Conservation (phyloP, 352 stramenopile genomes). For the Pythium diclinum region DNA sequence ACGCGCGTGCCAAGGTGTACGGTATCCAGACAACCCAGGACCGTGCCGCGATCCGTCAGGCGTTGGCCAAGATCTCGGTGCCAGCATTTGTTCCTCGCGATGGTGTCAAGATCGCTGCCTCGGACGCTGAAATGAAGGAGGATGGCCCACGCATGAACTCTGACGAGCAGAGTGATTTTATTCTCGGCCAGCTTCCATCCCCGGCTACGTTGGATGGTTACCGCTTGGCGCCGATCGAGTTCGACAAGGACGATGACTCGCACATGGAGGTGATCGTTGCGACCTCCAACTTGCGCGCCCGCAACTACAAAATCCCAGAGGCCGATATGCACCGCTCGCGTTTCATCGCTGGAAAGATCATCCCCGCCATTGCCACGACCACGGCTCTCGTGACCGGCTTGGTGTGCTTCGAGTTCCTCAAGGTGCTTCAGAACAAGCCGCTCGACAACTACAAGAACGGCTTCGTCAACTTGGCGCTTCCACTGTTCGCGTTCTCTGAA, state of each 20-base stretch:
- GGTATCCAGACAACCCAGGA: constrained; percentile 79
- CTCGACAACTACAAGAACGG: constrained; percentile 98
- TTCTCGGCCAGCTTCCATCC: constrained; percentile 85
- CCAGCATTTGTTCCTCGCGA: constrained; percentile 92
- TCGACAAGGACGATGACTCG: constrained; percentile 98
- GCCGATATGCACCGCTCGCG: constrained; percentile 97
- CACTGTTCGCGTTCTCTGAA: constrained; percentile 98
- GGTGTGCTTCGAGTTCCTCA: constrained; percentile 98
- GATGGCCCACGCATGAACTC: constrained; percentile 55
- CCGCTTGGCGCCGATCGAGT: constrained; percentile 94
- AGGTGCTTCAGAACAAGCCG: constrained; percentile 88
- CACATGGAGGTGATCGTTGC: constrained; percentile 98
- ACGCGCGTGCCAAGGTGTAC: constrained; percentile 94
- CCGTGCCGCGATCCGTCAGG: constrained; percentile 60
- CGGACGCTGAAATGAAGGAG: constrained; percentile 96
- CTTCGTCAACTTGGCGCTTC: constrained; percentile 98
- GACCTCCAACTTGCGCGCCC: constrained; percentile 95
- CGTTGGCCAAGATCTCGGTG: constrained; percentile 88
- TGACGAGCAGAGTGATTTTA: constrained; percentile 66
- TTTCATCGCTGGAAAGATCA: constrained; percentile 99
- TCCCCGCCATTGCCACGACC: constrained; percentile 99
- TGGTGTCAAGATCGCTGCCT: constrained; percentile 97
- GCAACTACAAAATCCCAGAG: constrained; percentile 98
- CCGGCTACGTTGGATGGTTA: constrained; percentile 82
- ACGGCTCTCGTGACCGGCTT: constrained; percentile 98